These are phyloP conservation scores for Calendula officinalis DNA, from an alignment of 129 eudicot genomes.

Conservation along the genomic window DNA sequence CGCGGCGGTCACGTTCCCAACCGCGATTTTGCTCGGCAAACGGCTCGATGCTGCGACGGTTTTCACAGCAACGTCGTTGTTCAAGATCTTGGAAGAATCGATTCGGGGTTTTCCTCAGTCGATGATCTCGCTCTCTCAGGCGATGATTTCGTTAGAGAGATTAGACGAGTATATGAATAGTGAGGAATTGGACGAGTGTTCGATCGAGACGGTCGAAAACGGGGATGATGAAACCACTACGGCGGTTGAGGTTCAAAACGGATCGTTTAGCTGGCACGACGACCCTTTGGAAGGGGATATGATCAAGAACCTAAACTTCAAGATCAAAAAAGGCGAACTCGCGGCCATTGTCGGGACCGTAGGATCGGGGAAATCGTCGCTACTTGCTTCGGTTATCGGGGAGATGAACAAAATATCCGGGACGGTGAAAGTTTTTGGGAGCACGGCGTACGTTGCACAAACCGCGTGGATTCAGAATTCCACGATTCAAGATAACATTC, in stretches of 20 bases:
- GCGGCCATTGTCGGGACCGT: constrained; percentile 80
- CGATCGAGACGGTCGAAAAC: constrained; percentile 60
- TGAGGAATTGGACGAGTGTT: constrained; percentile 58
- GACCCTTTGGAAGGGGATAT: constrained; percentile 45
- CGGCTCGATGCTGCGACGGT: constrained; percentile 73
- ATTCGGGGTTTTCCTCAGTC: constrained; percentile 85
- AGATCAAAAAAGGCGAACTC: constrained; percentile 56
- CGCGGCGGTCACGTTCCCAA: constrained; percentile 65
- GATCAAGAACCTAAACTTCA: constrained; percentile 47
- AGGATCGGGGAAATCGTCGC: constrained; percentile 85
- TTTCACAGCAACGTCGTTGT: constrained; percentile 68
- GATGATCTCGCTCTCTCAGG: constrained; percentile 84
- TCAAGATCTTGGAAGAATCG: constrained; percentile 87
- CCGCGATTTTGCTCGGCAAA: constrained; percentile 58
- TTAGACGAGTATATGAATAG: constrained; percentile 69
- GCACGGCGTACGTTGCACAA: constrained; percentile 93
- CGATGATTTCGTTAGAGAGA: constrained; percentile 77
- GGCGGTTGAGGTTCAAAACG: constrained; percentile 62
- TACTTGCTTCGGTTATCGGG: constrained; percentile 61
- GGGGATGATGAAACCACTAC: constrained; percentile 30
- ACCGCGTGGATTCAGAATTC: constrained; percentile 81
- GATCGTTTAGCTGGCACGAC: constrained; percentile 78
- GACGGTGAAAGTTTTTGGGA: constrained; percentile 73
- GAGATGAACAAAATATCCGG: constrained; percentile 81
- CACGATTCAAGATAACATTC: constrained; percentile 67